These are phyloP conservation scores for Pleurotus tuber-regium DNA, from an alignment of 768 basidiomycete genomes.

Conservation along the genomic window DNA sequence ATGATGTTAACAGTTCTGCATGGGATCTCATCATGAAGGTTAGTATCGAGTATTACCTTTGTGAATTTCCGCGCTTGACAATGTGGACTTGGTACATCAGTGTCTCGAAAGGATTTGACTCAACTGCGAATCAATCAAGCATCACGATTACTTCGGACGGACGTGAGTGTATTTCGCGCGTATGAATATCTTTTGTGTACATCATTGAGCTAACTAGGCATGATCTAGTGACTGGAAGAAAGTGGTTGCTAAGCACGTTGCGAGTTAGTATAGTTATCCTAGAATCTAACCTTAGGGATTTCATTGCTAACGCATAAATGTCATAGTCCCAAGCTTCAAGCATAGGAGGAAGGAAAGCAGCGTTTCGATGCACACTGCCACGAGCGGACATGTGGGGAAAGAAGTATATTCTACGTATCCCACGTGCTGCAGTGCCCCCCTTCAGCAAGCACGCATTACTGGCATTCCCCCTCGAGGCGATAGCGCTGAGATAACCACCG, in stretches of 20 bases:
- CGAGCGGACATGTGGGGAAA: neutral
- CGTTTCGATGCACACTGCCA: too few species aligned
- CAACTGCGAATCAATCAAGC: slow-evolving; percentile 37
- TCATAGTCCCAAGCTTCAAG: neutral
- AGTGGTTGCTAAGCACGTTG: neutral
- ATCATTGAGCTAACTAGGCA: neutral
- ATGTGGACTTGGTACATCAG: slow-evolving; percentile 25
- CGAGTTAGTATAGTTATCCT: neutral
- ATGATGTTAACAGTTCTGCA: slow-evolving; percentile 26
- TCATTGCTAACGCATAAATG: neutral
- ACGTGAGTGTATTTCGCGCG: slow-evolving; percentile 35
- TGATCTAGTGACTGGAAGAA: neutral
- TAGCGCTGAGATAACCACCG: too few species aligned
- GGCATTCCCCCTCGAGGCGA: too few species aligned
- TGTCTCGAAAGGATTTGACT: slow-evolving; percentile 55
- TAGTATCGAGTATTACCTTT: neutral
- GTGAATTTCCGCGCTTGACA: neutral
- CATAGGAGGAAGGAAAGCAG: neutral
- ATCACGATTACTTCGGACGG: slow-evolving; percentile 46
- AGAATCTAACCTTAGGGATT: neutral
- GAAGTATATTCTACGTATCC: too few species aligned
- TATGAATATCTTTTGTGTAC: slow-evolving; percentile 6
- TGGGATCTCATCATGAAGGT: slow-evolving; percentile 48
- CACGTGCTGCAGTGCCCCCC: too few species aligned
- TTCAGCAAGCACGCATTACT: too few species aligned